Evolutionary conservation across 139 green algal species (phyloP).

Genomic region (Chlorella sorokiniana): DNA sequence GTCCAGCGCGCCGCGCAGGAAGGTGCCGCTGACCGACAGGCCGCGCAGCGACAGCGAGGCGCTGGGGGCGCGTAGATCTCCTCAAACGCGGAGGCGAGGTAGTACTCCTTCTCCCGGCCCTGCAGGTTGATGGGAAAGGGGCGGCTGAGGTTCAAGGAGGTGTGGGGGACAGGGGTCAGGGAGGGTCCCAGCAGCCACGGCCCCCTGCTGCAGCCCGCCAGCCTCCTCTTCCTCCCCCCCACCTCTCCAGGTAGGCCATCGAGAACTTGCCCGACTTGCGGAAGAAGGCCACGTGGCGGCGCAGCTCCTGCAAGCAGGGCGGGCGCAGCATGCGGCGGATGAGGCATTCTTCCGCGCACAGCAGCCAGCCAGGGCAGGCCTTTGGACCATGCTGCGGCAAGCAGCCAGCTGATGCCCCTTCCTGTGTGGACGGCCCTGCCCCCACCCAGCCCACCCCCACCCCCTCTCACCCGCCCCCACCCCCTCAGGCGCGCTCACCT

Average conservation of each 20-base stretch:
- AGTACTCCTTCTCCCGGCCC: slow-evolving; percentile 93
- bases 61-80: slow-evolving; percentile 89
- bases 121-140: neutral
- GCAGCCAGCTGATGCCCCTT: no score
- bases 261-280: slow-evolving; percentile 82
- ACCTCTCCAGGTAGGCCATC: slow-evolving; percentile 82
- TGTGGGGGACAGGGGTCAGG: neutral
- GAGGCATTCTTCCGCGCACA: no score
- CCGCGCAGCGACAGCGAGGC: slow-evolving; percentile 81
- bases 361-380: no score
- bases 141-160: no score
- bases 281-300: slow-evolving; percentile 78
- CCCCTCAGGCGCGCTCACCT: neutral
- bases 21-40: slow-evolving; percentile 81
- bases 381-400: no score
- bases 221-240: neutral
- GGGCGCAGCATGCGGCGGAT: no score
- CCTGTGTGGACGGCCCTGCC: neutral
- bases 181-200: no score
- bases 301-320: slow-evolving; percentile 83
- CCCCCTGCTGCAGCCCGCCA: no score
- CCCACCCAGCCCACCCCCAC: neutral
- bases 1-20: slow-evolving; percentile 89
- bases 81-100: slow-evolving; percentile 75
- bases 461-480: neutral